phyloP scores from a whole-genome alignment of 768 basidiomycete genomes.

The Leccinum boreale region DNA sequence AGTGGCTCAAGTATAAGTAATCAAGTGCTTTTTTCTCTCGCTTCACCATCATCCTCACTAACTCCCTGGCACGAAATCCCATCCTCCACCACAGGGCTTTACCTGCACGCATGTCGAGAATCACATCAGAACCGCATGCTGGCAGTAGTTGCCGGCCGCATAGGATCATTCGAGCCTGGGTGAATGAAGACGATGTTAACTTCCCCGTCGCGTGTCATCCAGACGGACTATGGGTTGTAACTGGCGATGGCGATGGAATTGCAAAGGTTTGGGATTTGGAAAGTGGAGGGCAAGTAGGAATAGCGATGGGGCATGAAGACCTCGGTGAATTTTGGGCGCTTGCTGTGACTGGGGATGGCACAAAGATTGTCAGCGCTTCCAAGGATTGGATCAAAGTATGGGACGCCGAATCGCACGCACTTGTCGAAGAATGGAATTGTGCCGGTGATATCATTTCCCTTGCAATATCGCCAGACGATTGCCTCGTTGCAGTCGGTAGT shows the following conservation, averaged over 20 bases:
- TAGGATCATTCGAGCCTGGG: no score
- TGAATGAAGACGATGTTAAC: no score
- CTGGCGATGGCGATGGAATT: not conserved
- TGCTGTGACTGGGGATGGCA: not conserved
- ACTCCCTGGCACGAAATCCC: no score
- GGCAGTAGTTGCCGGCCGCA: no score
- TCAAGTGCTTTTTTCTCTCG: no score
- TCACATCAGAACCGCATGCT: no score
- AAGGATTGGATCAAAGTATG: not conserved
- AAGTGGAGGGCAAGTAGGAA: constrained; percentile 3
- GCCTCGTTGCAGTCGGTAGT: not conserved
- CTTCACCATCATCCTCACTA: no score
- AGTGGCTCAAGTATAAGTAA: no score
- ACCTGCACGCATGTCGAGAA: no score
- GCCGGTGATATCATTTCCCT: not conserved
- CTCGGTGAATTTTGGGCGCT: not conserved
- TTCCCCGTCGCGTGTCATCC: no score
- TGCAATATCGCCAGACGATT: not conserved
- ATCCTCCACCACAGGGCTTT: no score
- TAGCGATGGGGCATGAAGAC: not conserved
- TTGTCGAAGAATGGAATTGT: not conserved
- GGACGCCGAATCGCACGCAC: not conserved
- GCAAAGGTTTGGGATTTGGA: constrained; percentile 1
- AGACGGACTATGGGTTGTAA: not conserved
- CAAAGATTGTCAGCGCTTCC: not conserved